A percentile compares a stretch with the other conserved stretches of the same genome.
Evolutionary conservation across 768 basidiomycete genomes (phyloP).

Genomic region (Pulveroboletus sp.): DNA sequence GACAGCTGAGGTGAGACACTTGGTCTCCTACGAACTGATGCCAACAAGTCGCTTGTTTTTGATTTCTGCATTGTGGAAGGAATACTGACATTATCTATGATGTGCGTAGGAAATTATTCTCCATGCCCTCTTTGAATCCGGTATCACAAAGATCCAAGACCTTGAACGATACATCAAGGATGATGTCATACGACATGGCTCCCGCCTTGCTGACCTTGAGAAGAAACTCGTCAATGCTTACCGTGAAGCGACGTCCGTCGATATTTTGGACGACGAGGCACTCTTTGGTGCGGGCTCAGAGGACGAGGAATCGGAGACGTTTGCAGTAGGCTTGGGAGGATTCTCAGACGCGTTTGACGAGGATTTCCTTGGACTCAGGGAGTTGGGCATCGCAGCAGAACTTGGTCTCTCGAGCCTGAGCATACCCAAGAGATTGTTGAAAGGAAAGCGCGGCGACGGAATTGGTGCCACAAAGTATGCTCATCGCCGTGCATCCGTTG

Average conservation of each 20-base stretch:
- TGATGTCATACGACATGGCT: constrained; percentile 79
- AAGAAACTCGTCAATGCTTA: constrained; percentile 84
- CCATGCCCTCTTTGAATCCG: constrained; percentile 87
- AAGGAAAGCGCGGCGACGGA: constrained; percentile 48
- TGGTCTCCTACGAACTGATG: neutral
- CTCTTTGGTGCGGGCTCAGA: constrained; percentile 44
- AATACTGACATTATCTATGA: constrained; percentile 4
- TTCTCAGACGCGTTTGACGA: constrained; percentile 86
- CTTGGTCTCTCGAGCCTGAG: constrained; percentile 72
- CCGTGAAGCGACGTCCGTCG: constrained; percentile 57
- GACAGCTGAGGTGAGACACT: constrained; percentile 69
- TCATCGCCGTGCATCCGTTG: neutral
- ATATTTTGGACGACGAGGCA: constrained; percentile 47
- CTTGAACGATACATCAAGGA: constrained; percentile 87
- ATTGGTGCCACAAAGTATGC: constrained; percentile 48
- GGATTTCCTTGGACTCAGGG: constrained; percentile 87
- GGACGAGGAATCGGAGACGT: constrained; percentile 61
- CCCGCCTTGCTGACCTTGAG: constrained; percentile 71
- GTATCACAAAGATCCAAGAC: constrained; percentile 68
- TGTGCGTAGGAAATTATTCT: constrained; percentile 81
- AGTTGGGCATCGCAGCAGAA: constrained; percentile 84
- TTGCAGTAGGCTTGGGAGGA: constrained; percentile 67
- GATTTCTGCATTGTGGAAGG: neutral
- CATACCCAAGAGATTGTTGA: constrained; percentile 74
- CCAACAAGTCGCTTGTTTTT: neutral